Conservation (phyloP, 129 eudicot genomes). For the Lonicera japonica region DNA sequence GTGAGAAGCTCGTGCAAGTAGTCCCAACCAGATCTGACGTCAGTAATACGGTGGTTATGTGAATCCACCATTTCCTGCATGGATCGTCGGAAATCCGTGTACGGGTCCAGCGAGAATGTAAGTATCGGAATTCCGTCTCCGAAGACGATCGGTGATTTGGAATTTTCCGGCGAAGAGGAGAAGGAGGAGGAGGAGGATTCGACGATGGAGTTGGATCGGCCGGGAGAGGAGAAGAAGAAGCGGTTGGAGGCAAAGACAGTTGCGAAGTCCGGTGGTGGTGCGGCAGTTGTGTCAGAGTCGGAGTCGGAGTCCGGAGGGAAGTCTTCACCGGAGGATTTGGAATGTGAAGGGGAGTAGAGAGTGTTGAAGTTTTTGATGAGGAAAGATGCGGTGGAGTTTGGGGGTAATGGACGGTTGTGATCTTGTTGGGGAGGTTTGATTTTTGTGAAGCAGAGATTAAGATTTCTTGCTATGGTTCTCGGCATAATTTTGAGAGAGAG, state of each 20-base stretch:
- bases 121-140: conserved; percentile 50
- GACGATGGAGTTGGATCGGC: conserved; percentile 78
- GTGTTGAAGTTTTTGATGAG: conserved; percentile 74
- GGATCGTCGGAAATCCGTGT: conserved; percentile 71
- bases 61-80: conserved; percentile 99
- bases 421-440: conserved; percentile 36
- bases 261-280: conserved; percentile 70
- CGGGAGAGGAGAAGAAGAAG: conserved; percentile 95
- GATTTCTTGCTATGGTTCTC: conserved; percentile 41
- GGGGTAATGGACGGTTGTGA: conserved; percentile 21
- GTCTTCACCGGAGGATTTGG: conserved; percentile 20
- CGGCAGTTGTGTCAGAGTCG: conserved; percentile 16
- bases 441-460: conserved; percentile 66
- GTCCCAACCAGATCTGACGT: conserved; percentile 62
- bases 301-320: conserved; percentile 12
- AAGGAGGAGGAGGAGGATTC: conserved; percentile 53
- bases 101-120: conserved; percentile 87
- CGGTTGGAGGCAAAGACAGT: conserved; percentile 62
- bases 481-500: conserved; percentile 39
- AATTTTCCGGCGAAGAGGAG: conserved; percentile 13
- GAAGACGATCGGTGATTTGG: conserved; percentile 1
- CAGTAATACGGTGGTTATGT: conserved; percentile 54
- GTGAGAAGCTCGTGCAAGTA: conserved; percentile 78
- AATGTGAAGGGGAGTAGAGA: conserved; percentile 26
- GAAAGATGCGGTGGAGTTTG: conserved; percentile 15